phyloP scores from a whole-genome alignment of 768 basidiomycete species.

The Astraeus odoratus region DNA sequence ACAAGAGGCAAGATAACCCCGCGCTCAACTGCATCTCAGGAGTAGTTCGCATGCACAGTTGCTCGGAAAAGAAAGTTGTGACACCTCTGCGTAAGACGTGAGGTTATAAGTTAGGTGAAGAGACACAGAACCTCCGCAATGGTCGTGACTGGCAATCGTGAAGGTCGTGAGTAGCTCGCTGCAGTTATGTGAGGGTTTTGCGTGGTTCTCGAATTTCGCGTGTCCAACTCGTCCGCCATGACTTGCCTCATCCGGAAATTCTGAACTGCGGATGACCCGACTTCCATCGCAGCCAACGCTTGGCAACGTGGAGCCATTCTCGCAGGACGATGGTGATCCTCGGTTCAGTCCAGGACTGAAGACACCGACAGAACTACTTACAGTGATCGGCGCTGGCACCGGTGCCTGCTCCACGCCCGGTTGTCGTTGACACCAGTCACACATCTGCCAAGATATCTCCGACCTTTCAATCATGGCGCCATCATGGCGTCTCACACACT shows the following conservation, averaged over 20 bases:
- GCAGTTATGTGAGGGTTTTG: constrained; percentile 3
- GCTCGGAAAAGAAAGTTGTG: not conserved
- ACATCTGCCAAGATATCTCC: too few relatives aligned
- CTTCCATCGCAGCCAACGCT: not conserved
- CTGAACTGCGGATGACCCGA: not conserved
- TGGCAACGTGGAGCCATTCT: not conserved
- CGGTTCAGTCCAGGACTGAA: not conserved
- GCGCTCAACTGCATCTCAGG: constrained; percentile 6
- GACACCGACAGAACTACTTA: too few relatives aligned
- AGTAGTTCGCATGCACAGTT: not conserved
- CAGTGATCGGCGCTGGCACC: too few relatives aligned
- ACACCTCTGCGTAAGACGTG: not conserved
- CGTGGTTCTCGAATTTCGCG: too few relatives aligned
- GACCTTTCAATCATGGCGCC: too few relatives aligned
- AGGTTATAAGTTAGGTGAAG: constrained; percentile 12
- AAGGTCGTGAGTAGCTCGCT: constrained; percentile 13
- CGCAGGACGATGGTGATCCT: not conserved
- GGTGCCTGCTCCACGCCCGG: too few relatives aligned
- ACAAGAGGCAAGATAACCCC: constrained; percentile 8
- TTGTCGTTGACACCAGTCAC: too few relatives aligned
- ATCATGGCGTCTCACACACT: too few relatives aligned
- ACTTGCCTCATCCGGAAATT: not conserved
- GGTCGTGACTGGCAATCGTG: not conserved
- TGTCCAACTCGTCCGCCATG: too few relatives aligned
- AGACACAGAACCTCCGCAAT: too few relatives aligned